phyloP scores from a whole-genome alignment of 257 asterid genomes.

The Verbena officinalis region DNA sequence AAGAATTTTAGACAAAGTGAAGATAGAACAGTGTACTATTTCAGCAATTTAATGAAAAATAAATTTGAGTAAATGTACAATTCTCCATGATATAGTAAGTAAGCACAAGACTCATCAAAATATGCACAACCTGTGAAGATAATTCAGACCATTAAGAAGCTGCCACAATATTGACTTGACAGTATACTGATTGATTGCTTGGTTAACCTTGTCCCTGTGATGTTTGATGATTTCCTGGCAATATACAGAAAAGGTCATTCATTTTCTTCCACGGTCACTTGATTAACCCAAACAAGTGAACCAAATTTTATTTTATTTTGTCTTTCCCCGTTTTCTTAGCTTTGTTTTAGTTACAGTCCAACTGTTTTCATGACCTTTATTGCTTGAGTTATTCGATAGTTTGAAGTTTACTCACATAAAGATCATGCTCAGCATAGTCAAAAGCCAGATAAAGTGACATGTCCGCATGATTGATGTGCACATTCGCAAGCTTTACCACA shows the following conservation, averaged over 20 bases:
- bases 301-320: not conserved
- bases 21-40: conserved; percentile 9
- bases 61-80: conserved; percentile 6
- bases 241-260: conserved; percentile 31
- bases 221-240: conserved; percentile 92
- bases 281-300: conserved; percentile 15
- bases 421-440: conserved; percentile 97
- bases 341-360: not conserved
- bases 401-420: conserved; percentile 71
- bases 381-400: conserved; percentile 5
- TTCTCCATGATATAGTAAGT: conserved; percentile 14
- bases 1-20: conserved; percentile 1
- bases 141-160: conserved; percentile 94
- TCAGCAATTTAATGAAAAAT: conserved; percentile 1
- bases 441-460: conserved; percentile 98
- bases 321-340: no score
- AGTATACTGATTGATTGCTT: conserved; percentile 75
- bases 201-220: conserved; percentile 97
- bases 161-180: conserved; percentile 94
- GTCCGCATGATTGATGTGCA: conserved; percentile 89
- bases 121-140: conserved; percentile 82
- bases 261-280: conserved; percentile 24
- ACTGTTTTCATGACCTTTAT: no score
- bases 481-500: conserved; percentile 94
- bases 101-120: conserved; percentile 21